phyloP scores from a whole-genome alignment of 192 early-diverging fungal species.

The Phlyctochytrium arcticum region DNA sequence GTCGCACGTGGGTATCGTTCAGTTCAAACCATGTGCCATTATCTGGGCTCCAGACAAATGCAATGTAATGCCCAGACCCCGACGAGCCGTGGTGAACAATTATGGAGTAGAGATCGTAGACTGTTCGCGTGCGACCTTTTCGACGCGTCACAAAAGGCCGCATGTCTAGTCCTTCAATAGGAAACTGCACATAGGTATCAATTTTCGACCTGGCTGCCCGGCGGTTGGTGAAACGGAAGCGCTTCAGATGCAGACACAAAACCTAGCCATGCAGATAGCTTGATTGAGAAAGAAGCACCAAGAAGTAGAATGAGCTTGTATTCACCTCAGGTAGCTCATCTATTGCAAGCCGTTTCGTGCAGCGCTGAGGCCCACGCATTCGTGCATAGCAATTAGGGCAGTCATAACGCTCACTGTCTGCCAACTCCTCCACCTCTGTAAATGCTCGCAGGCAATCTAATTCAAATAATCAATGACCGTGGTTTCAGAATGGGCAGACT shows the following conservation, averaged over 20 bases:
- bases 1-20: constrained; percentile 10
- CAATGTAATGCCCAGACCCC: constrained; percentile 19
- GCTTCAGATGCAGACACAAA: constrained; percentile 23
- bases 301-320: neutral
- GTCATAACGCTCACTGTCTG: constrained; percentile 13
- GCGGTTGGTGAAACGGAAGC: constrained; percentile 6
- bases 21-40: constrained; percentile 26
- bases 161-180: constrained; percentile 5
- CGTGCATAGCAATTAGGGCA: constrained; percentile 8
- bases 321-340: constrained; percentile 16
- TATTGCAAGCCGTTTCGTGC: constrained; percentile 11
- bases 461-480: neutral
- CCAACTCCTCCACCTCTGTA: constrained; percentile 17
- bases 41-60: constrained; percentile 8
- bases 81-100: constrained; percentile 23
- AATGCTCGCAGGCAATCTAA: constrained; percentile 19
- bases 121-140: neutral
- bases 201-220: constrained; percentile 9
- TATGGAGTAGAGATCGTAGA: constrained; percentile 17
- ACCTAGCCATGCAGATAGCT: neutral
- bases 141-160: neutral
- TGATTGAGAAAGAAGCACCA: neutral
- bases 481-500: neutral
- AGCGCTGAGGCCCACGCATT: neutral
- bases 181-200: constrained; percentile 17